Conservation (phyloP, 2,329 filamentous ascomycete genomes). For the Neurospora sp. region DNA sequence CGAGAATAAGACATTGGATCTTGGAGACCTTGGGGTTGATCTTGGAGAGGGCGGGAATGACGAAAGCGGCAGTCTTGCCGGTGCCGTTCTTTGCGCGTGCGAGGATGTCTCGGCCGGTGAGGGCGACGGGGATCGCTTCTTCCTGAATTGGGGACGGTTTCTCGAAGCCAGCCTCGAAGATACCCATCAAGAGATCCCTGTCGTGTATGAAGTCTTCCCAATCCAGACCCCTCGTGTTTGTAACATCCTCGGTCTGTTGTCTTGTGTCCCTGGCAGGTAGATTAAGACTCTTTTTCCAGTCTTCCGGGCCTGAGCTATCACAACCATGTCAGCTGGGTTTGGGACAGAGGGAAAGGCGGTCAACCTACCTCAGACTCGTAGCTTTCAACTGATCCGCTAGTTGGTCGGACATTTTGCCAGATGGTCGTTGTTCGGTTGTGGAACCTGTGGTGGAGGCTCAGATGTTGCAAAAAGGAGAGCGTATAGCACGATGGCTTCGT, state of each 20-base stretch:
- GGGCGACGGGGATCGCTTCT: constrained; percentile 93
- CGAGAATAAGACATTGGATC: constrained; percentile 91
- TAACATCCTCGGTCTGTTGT: constrained; percentile 93
- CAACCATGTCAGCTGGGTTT: constrained; percentile 30
- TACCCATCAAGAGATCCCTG: constrained; percentile 93
- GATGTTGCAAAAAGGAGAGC: background rate
- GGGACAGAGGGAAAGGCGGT: constrained; percentile 6
- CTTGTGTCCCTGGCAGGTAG: constrained; percentile 65
- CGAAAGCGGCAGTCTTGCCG: constrained; percentile 95
- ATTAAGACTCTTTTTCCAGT: constrained; percentile 69
- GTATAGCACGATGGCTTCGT: background rate
- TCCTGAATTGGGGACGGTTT: constrained; percentile 99
- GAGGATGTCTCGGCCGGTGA: constrained; percentile 90
- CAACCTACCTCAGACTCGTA: constrained; percentile 33
- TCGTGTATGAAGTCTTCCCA: constrained; percentile 97
- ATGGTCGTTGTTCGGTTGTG: constrained; percentile 2
- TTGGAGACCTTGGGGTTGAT: constrained; percentile 96
- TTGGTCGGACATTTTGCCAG: constrained; percentile 32
- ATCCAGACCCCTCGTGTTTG: constrained; percentile 91
- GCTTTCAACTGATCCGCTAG: constrained; percentile 45
- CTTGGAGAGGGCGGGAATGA: constrained; percentile 88
- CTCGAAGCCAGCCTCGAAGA: constrained; percentile 98
- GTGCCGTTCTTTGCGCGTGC: constrained; percentile 97
- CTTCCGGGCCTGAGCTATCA: constrained; percentile 42
- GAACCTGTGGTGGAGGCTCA: background rate